Base-by-base conservation (phyloP, 2,329 filamentous ascomycete genomes). In the Aspergillus aculeatinus region DNA sequence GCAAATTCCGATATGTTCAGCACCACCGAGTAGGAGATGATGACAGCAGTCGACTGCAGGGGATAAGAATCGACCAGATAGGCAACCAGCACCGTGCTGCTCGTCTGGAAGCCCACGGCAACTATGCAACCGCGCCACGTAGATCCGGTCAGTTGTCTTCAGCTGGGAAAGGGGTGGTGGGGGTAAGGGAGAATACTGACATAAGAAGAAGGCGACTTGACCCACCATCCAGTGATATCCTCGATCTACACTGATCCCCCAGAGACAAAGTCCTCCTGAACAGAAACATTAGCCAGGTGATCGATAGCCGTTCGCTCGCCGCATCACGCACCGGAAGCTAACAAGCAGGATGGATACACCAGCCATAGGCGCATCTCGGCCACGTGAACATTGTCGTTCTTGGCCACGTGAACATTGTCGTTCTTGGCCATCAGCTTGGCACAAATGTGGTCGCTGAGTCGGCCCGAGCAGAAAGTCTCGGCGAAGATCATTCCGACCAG, bases 61-160 rank as follows among this genome's bases (percentile, higher is more conserved):
- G 82, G 83, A 67, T 86, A 85, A 50, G 77, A 77, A 67, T 86
- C 84, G 35, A 86, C 78, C 16, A 85, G 77, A 66, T 86, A 86
- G 5, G 79, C 76, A 49, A 77, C 81, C 10, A 82, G 72, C 2
- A 80, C 79, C 0, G 82, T 83, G 67, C 85, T 86, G 33, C 83
- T 83, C 55, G 85, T 81, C 62, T 86, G 83, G 62, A 85, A 80
- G 19, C 83, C 83, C 1, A 81, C 79, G 1, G 80, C 81, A 67
- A 84, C 81, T 83, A 2, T 21, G 19, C 19, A 21, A 21, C 19
- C 19, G 19, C 19, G 19, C 19, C 19, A 21, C 19, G 55, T 16
- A 21, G 5, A 11, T 42, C 14, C n/a, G 2, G 9, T 4, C 11
- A 25, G 19, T 14, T 25, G 4, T 14, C 21, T 48, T 4, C 11